Percentiles rank a stretch among this genome's conserved stretches.
These are phyloP conservation scores for Blastobotrys malaysiensis DNA, from an alignment of 1,139 yeast genomes.

Conservation along the genomic window DNA sequence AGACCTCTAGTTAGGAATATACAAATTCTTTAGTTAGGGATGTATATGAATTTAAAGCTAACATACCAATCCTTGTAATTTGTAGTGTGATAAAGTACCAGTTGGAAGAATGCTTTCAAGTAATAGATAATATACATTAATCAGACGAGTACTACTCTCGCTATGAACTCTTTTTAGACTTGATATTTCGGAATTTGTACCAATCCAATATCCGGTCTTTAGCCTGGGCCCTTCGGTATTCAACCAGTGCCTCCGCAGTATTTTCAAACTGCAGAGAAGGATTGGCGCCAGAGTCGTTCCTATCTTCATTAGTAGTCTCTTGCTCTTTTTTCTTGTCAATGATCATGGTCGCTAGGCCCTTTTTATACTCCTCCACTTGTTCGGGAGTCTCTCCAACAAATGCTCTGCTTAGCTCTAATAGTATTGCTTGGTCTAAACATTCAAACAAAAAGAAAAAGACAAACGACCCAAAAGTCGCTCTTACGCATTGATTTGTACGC, in stretches of 20 bases:
- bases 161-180: not conserved
- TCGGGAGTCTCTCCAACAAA: conserved; percentile 22
- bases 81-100: too few species aligned
- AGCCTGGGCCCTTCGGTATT: conserved; percentile 6
- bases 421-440: conserved; percentile 18
- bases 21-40: not conserved
- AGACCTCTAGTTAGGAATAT: too few species aligned
- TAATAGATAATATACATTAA: not conserved
- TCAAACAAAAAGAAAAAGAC: conserved; percentile 1
- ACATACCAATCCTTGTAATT: too few species aligned
- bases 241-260: conserved; percentile 12
- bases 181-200: conserved; percentile 14
- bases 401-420: conserved; percentile 21
- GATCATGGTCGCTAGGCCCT: conserved; percentile 12
- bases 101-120: too few species aligned
- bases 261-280: conserved; percentile 13
- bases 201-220: conserved; percentile 18
- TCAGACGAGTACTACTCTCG: not conserved
- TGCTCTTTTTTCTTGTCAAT: not conserved
- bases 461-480: conserved; percentile 1
- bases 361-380: conserved; percentile 21
- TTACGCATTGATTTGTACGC: not conserved
- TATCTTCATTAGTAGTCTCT: not conserved
- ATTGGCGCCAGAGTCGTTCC: not conserved
- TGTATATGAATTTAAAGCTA: not conserved